Percentiles rank a stretch among this genome's conserved stretches.
Evolutionary conservation across 805 yeast genomes (phyloP).

Genomic region (Zygosaccharomyces pseudorouxii): DNA sequence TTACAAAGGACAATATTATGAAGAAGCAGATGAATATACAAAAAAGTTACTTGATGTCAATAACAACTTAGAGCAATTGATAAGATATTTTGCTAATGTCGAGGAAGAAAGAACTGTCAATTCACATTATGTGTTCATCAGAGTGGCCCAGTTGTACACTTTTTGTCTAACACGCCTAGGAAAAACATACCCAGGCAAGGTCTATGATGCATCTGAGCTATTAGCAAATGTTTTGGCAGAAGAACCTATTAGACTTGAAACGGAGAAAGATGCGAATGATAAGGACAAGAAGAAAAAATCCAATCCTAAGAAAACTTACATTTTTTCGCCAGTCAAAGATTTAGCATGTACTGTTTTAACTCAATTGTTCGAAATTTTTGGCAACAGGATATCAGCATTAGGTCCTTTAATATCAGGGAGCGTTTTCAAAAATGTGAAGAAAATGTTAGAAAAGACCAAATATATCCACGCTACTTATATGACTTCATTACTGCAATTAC

Average conservation of each 20-base stretch:
- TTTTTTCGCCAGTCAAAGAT: slow-evolving; percentile 28
- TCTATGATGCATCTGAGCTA: slow-evolving; percentile 30
- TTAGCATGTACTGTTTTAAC: slow-evolving; percentile 29
- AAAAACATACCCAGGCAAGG: slow-evolving; percentile 19
- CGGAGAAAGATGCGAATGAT: slow-evolving; percentile 2
- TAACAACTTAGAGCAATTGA: slow-evolving; percentile 14
- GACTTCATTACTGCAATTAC: slow-evolving; percentile 24
- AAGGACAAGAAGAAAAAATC: slow-evolving; percentile 20
- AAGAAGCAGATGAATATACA: slow-evolving; percentile 3
- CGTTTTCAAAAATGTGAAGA: slow-evolving; percentile 35
- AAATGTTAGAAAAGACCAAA: slow-evolving; percentile 31
- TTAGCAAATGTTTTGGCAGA: slow-evolving; percentile 28
- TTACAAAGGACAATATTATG: slow-evolving; percentile 3
- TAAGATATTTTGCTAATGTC: slow-evolving; percentile 10
- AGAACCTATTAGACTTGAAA: slow-evolving; percentile 21
- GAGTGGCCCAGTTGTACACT: slow-evolving; percentile 23
- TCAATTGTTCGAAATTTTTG: slow-evolving; percentile 34
- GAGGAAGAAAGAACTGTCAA: slow-evolving; percentile 16
- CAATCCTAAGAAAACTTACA: slow-evolving; percentile 22
- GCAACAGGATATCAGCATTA: slow-evolving; percentile 34
- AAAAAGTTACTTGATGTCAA: slow-evolving; percentile 5
- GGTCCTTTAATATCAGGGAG: slow-evolving; percentile 32
- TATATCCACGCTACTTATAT: slow-evolving; percentile 31
- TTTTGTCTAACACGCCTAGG: slow-evolving; percentile 14
- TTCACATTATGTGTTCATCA: slow-evolving; percentile 23